Evolutionary conservation across 129 eudicot species (phyloP).

Genomic region (sunflower (Helianthus annuus)): HanXRQr2.0-SUNRISE NC_035445.2:125424965-125425464

Average conservation of each 20-base stretch:
- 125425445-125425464: no score
- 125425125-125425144: slow-evolving; percentile 21
- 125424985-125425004: slow-evolving; percentile 11
- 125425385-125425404: no score
- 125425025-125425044: slow-evolving; percentile 20
- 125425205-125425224: slow-evolving; percentile 20
- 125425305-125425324: no score
- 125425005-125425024: slow-evolving; percentile 25
- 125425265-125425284: neutral
- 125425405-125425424: no score
- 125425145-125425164: slow-evolving; percentile 40
- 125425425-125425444: no score
- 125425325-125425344: no score
- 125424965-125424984: slow-evolving; percentile 28
- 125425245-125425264: neutral
- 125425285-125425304: no score
- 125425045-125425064: slow-evolving; percentile 31
- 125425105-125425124: slow-evolving; percentile 29
- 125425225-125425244: neutral
- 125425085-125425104: slow-evolving; percentile 24
- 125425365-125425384: no score
- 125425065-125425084: slow-evolving; percentile 31
- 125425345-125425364: no score
- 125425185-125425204: slow-evolving; percentile 17
- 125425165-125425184: slow-evolving; percentile 13